Evolutionary conservation across 352 stramenopile species (phyloP), one percentile per base, ranked within the genome.

Genomic region (Phytophthora multivora): DNA sequence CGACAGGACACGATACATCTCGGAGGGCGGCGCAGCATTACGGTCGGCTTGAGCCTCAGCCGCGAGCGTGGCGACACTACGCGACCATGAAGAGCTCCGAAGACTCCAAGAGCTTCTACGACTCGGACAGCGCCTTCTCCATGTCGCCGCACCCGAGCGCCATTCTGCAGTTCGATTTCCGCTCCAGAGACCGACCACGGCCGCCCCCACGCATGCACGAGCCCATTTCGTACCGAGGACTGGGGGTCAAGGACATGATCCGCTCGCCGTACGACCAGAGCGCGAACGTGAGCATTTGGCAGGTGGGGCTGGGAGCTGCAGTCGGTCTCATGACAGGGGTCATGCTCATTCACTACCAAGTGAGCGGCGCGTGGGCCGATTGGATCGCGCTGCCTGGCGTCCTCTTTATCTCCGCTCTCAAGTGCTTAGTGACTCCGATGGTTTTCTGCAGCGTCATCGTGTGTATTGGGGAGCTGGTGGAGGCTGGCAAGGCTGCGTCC

Each of bases 401-500:
- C 13, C 59, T 91, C 9, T 91, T 91, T 42, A 80, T 90, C 36
- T 40, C 71, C 9, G 80, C 76, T 18, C 74, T 89, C 50, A 87
- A 85, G 63, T 90, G 83, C 59, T 50, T 88, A 12, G 77, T 91
- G 48, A 77, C 86, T 45, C 79, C 78, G 2, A 83, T 90, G 70
- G 80, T 90, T 3, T 89, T 88, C 47, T 90, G 78, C 71, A 88
- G 66, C 33, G 67, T 90, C 35, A 74, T 86, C 16, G 64, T 86
- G 33, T 84, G 72, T 26, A 81, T 92, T 36, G 73, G 76, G 15
- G 76, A 90, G 33, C 66, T 89, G 28, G 68, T 88, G 47, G 68
- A 80, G 33, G 66, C 73, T 23, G 76, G 80, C 26, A 86, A 89
- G 59, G 76, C 73, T 43, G 78, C 68, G 30, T 75, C 66, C 15